Base-by-base conservation (phyloP, 2,329 filamentous ascomycete genomes). In the Aspergillus fijiensis region DNA sequence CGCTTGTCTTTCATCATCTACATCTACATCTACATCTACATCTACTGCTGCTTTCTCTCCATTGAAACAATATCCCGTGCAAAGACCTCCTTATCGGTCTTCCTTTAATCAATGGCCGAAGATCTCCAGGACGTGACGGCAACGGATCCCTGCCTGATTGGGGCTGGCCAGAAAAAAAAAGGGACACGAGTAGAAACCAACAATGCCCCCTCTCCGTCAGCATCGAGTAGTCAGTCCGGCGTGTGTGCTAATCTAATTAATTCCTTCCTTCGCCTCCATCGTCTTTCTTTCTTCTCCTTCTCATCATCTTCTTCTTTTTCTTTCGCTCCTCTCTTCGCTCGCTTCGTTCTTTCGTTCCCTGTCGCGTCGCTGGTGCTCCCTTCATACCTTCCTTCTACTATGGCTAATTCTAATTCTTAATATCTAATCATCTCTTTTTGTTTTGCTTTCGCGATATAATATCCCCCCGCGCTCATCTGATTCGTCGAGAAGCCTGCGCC, bases 111-210 rank as follows among this genome's bases (percentile, higher is more conserved):
- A 59, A 59, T 51, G 53, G 56, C 57, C 49, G 60, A 54, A 27
- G 51, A 59, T 61, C 59, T 39, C 57, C 53, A 57, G 42, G 39
- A 45, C 16, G 39, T 51, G 55, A 58, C 49, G 19, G 55, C 35
- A 27, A 60, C 62, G 33, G 63, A 64, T 64, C 63, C 49, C 55
- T 64, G 51, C 63, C 60, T 35, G 29, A 55, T 64, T 57, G 47
- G 60, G 63, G 12, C 27, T 59, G 54, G 54, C 42, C 27, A 50
- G 51, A 31, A 53, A 57, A 27, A 54, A 49, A 50, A 35, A 51
- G 25, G 27, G 29, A 51, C 12, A 33, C 16, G 39, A 19, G 25
- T 51, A 29, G 47, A 51, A 53, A 14, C 33, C 53, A 39, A 42
- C 39, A 45, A 54, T 60, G 51, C 27, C 47, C 23, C 49, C 42